Evolutionary conservation across 768 basidiomycete species (phyloP), one percentile per base, ranked within the genome.

Genomic region (Russula earlei): DNA sequence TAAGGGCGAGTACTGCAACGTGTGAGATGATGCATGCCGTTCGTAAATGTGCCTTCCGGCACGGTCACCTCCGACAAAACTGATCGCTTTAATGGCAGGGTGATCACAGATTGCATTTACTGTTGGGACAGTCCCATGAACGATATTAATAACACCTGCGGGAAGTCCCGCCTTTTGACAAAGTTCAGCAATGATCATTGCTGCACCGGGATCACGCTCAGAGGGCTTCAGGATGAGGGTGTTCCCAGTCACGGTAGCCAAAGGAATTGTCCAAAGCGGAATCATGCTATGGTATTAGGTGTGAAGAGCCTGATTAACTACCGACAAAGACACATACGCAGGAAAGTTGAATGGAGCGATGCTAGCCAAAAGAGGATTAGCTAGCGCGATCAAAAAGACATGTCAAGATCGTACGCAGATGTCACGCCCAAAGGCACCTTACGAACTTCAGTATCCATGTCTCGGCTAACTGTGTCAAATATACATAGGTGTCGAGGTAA

Each of bases 111-210:
- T 92, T 12, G 85, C 80, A 63, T 97, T 95, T 45, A 99, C 95
- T 2, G 91, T 92, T 1, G 85, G 82, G 27, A 86, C 83, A 8
- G 85, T 83, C 17, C 95, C 95, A 64, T 99, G 94, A 14, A 98
- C 85, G 45, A 96, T 76, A 64, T 92, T 94, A 54, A 99, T 73
- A 29, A 97, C 92, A 59, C 94, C 93, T 24, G 82, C 70, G n/a
- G 89, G 89, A 31, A 91, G 72, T 27, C 87, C 86, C 54, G 95
- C 92, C 52, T 82, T 82, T 69, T 90, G 82, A 66, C 90, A 92
- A 4, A 97, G 78, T 71, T 99, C 95, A 31, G 93, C 92, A 58
- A 99, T 92, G 53, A 99, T 95, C 87, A 96, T 93, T 6, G 92
- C 86, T 14, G 96, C 95, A 46, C 95, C 95, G 14, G 95, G 95